These are phyloP conservation scores for Exophiala phaeomuriformis DNA, from an alignment of 2,329 filamentous ascomycete genomes.

Conservation along the genomic window DNA sequence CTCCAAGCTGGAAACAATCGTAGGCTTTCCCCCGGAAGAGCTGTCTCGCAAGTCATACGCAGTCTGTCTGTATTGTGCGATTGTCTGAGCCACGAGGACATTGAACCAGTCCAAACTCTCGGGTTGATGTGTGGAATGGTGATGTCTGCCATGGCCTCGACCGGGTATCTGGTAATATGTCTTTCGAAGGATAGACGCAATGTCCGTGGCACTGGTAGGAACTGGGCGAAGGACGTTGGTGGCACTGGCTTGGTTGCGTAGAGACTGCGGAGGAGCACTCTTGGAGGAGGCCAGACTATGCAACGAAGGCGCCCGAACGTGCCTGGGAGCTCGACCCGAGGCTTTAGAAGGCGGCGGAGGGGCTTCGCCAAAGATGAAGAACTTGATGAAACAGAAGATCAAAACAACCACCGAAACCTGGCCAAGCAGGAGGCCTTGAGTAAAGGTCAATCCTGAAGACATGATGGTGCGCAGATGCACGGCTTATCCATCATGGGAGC, in stretches of 20 bases:
- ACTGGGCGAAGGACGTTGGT: constrained; percentile 67
- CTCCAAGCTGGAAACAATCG: constrained; percentile 76
- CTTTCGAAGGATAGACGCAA: constrained; percentile 72
- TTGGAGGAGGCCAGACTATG: constrained; percentile 34
- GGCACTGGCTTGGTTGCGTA: constrained; percentile 44
- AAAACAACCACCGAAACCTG: constrained; percentile 88
- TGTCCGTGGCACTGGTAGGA: constrained; percentile 76
- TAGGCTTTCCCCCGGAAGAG: constrained; percentile 36
- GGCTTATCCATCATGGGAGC: not conserved
- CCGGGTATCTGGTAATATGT: constrained; percentile 77
- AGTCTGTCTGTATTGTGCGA: constrained; percentile 88
- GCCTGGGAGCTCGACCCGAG: constrained; percentile 63
- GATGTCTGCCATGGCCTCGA: constrained; percentile 34
- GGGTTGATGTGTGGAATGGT: constrained; percentile 75
- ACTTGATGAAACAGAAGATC: constrained; percentile 93
- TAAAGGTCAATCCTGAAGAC: constrained; percentile 21
- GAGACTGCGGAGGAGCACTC: constrained; percentile 39
- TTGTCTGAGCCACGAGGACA: constrained; percentile 89
- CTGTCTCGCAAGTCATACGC: constrained; percentile 73
- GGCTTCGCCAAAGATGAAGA: constrained; percentile 97
- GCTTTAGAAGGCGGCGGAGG: constrained; percentile 71
- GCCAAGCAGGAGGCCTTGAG: constrained; percentile 80
- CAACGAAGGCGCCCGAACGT: constrained; percentile 66
- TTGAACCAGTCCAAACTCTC: constrained; percentile 99
- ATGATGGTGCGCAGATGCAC: not conserved